Conservation (phyloP, 805 yeast genomes). For the Candida easanensis region DNA sequence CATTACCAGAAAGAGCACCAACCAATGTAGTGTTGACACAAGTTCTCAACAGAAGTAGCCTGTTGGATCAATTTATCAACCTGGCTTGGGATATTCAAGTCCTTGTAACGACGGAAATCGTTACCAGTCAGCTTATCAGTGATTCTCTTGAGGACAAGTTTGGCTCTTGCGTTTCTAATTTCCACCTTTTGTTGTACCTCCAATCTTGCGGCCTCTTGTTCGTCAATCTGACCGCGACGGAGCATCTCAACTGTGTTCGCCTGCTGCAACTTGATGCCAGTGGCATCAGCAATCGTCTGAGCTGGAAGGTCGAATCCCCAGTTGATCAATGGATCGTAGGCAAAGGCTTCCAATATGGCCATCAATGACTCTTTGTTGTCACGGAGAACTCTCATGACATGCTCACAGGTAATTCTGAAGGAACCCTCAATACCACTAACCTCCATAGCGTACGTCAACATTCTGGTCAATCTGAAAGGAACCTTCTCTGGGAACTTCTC, state of each 20-base stretch:
- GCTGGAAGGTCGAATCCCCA: constrained; percentile 98
- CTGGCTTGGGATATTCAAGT: constrained; percentile 80
- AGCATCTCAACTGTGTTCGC: constrained; percentile 68
- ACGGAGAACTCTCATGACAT: constrained; percentile 92
- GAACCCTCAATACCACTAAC: constrained; percentile 98
- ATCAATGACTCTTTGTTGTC: constrained; percentile 93
- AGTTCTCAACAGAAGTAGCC: constrained; percentile 92
- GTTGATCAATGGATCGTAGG: constrained; percentile 95
- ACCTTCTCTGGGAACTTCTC: constrained; percentile 98
- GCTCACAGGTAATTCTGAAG: constrained; percentile 93
- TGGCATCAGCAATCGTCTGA: constrained; percentile 68
- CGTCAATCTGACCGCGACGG: constrained; percentile 72
- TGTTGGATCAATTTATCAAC: constrained; percentile 93
- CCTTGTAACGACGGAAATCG: constrained; percentile 73
- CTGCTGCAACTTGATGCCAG: constrained; percentile 66
- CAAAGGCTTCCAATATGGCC: constrained; percentile 98
- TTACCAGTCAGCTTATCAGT: constrained; percentile 92
- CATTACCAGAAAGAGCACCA: constrained; percentile 97
- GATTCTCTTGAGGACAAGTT: constrained; percentile 82
- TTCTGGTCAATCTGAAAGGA: constrained; percentile 93
- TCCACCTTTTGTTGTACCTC: constrained; percentile 69
- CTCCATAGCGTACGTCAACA: constrained; percentile 98
- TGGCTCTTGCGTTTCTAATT: constrained; percentile 84
- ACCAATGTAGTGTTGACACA: constrained; percentile 96
- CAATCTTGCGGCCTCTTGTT: constrained; percentile 68